Evolutionary conservation across 768 basidiomycete species (phyloP).

Genomic region (Suillus lakei): DNA sequence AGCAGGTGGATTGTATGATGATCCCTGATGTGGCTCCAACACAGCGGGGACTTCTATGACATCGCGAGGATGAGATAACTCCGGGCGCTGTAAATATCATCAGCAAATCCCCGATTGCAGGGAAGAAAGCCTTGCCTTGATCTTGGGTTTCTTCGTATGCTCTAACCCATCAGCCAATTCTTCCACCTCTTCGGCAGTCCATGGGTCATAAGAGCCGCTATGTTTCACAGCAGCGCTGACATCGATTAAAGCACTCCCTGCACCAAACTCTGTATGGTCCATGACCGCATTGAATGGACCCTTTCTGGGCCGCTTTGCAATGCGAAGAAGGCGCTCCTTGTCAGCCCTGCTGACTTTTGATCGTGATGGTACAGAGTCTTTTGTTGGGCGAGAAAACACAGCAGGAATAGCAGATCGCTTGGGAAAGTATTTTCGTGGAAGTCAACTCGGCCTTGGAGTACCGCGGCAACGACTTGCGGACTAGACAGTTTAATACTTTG

Average conservation of each 20-base stretch:
- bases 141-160: conserved; percentile 40
- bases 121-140: conserved; percentile 53
- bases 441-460: conserved; percentile 59
- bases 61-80: conserved; percentile 48
- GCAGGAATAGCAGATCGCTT: conserved; percentile 91
- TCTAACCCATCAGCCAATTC: conserved; percentile 48
- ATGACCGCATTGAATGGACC: conserved; percentile 76
- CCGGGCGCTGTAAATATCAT: conserved; percentile 48
- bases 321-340: conserved; percentile 74
- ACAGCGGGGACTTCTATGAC: conserved; percentile 70
- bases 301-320: conserved; percentile 71
- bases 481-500: conserved; percentile 37
- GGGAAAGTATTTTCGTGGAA: conserved; percentile 78
- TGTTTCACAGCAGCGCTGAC: conserved; percentile 71
- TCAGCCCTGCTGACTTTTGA: conserved; percentile 62
- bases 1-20: conserved; percentile 88
- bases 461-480: conserved; percentile 61
- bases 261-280: conserved; percentile 69
- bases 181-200: conserved; percentile 47
- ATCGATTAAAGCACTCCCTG: conserved; percentile 67
- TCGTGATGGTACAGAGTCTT: conserved; percentile 22
- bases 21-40: conserved; percentile 74
- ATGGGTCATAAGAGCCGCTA: conserved; percentile 71
- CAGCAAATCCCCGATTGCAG: neutral
- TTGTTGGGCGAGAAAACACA: conserved; percentile 59